Evolutionary conservation across 352 stramenopile genomes (phyloP), one percentile per base, ranked within the genome.

Genomic region (Phytophthora brassicae): DNA sequence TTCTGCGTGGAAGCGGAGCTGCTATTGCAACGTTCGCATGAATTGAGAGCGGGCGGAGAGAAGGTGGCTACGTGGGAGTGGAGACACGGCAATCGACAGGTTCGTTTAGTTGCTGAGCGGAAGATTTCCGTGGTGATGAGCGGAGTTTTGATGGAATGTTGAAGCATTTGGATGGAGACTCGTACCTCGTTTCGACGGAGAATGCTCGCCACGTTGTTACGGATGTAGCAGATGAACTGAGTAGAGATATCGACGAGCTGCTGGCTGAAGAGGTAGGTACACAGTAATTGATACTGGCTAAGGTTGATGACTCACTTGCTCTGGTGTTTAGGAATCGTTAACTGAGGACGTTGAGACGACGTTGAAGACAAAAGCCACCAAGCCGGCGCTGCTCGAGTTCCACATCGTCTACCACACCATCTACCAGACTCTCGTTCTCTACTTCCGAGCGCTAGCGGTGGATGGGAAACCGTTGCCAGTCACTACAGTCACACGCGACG

Each of bases 361-460:
- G 24, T 20, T 49, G 23, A 39, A 56, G 39, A 1, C 20, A n/a
- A 13, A 56, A 4, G 17, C 23, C 36, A 44, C 24, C 29, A 62
- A 77, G 24, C 74, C 57, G 8, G 64, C 78, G n/a, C 24, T 92
- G 17, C 68, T 84, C 39, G 83, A 92, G 33, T 90, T 90, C 64
- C 86, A 94, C 69, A 86, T 94, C 48, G 82, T 92, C 24, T 94
- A 81, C 61, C 85, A 92, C 64, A 70, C 67, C 8, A 84, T 87
- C 28, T 94, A 90, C 66, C 75, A 86, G 53, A 88, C 78, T 3
- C 84, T 84, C 0, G 79, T 86, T 66, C 70, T 94, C 31, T 94
- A 88, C 53, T 90, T 94, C 20, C 79, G 77, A 14, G 63, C 53
- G 12, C 39, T 51, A 7, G 54, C 56, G 19, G 29, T 88, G 3